Base-by-base conservation (phyloP, 2,329 filamentous ascomycete species). In the Fusarium veterinarium region DNA sequence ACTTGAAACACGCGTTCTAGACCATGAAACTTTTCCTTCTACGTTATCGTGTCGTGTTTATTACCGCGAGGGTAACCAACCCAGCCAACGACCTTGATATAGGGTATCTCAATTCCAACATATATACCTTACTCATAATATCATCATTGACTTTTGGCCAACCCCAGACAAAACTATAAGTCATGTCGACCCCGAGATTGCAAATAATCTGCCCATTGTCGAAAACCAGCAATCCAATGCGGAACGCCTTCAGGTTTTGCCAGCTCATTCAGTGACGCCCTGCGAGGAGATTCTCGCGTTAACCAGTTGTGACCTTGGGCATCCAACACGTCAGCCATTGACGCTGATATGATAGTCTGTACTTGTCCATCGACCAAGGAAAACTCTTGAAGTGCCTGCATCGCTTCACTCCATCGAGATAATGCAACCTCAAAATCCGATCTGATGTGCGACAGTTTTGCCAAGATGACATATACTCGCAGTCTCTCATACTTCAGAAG, bases 401-500 rank as follows among this genome's bases (percentile, higher is more conserved):
- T 72, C 16, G 71, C 71, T 37, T 73, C 71, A 37, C 71, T 73
- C 71, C 71, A 73, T 40, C 56, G 59, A n/a, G 71, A 72, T 8
- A 73, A 48, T 28, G 71, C 71, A 37, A 60, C 44, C 30, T 74
- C 71, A 20, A 61, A 53, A 23, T 73, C 71, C 28, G 63, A 74
- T 59, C 65, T 69, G 17, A 68, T 58, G 28, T 74, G 71, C 17
- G 68, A 68, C 17, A 74, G 51, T 37, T 75, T 75, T 8, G 68
- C 73, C 58, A 76, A 45, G 16, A 67, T 71, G 48, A 75, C 64
- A 40, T 70, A 40, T 9, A 71, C 45, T 23, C 73, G 71, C 31
- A 76, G 40, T 30, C 63, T 72, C 41, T 71, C 73, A 31, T 74
- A 71, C 59, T 76, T 75, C 41, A 76, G 60, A 25, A 74, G 71